phyloP scores from a whole-genome alignment of 192 early-diverging fungal genomes.

The Coemansia erecta region DNA sequence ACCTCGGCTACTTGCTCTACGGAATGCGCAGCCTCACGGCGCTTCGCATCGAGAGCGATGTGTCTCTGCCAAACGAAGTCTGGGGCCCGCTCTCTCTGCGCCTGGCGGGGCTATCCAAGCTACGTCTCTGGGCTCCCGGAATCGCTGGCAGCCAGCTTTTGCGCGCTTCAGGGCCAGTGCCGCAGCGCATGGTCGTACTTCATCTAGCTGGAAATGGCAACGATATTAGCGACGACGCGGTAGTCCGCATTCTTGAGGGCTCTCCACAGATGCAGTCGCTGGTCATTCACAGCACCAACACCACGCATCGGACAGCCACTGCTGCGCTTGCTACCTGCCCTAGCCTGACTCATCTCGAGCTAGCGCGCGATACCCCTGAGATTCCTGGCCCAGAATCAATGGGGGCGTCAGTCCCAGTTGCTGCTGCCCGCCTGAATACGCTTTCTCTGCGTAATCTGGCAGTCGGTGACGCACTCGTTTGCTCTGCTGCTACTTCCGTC shows the following conservation, averaged over 20 bases:
- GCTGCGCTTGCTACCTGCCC: slow-evolving; percentile 9
- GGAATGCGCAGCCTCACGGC: slow-evolving; percentile 30
- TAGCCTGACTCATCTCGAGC: slow-evolving; percentile 29
- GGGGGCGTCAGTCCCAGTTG: slow-evolving; percentile 5
- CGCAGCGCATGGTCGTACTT: slow-evolving; percentile 19
- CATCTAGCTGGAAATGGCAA: slow-evolving; percentile 31
- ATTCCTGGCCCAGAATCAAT: not conserved
- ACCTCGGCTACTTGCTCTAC: slow-evolving; percentile 32
- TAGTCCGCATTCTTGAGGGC: slow-evolving; percentile 12
- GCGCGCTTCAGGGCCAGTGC: slow-evolving; percentile 7
- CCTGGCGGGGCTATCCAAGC: slow-evolving; percentile 20
- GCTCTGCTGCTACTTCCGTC: slow-evolving; percentile 12
- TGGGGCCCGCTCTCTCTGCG: slow-evolving; percentile 39
- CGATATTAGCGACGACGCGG: slow-evolving; percentile 28
- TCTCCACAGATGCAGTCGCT: slow-evolving; percentile 35
- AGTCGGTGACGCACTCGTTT: slow-evolving; percentile 20
- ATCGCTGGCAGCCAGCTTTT: slow-evolving; percentile 26
- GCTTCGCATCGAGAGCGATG: slow-evolving; percentile 42
- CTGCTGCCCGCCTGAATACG: slow-evolving; percentile 20
- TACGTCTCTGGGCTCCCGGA: slow-evolving; percentile 41
- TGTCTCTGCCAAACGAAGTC: slow-evolving; percentile 27
- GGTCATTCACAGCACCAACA: slow-evolving; percentile 30
- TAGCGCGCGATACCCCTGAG: slow-evolving; percentile 28
- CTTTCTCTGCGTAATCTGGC: slow-evolving; percentile 33
- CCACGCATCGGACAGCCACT: slow-evolving; percentile 19